Evolutionary conservation across 345 rosid genomes (phyloP).

Genomic region (Bruguiera sexangula): DNA sequence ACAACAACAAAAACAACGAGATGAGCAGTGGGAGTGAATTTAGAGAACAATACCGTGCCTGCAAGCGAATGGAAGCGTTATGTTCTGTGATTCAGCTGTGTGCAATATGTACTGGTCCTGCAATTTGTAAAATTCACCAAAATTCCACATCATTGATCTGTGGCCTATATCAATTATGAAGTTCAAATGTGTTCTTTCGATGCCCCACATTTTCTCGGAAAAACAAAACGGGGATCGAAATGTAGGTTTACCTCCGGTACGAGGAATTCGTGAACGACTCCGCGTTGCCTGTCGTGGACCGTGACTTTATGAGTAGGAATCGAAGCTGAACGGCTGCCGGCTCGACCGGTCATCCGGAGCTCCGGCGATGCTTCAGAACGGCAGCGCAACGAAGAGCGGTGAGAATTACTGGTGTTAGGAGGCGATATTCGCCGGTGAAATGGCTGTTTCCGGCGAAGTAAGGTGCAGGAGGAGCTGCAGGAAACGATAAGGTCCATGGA

Average conservation of each 20-base stretch:
- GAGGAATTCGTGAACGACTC: constrained; percentile 68
- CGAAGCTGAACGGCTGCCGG: constrained; percentile 28
- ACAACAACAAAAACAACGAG: no score
- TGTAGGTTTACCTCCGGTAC: constrained; percentile 69
- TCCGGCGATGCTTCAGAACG: constrained; percentile 39
- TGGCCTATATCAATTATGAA: neutral
- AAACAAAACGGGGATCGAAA: constrained; percentile 5
- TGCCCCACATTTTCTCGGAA: constrained; percentile 1
- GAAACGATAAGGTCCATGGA: constrained; percentile 51
- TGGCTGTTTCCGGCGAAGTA: constrained; percentile 21
- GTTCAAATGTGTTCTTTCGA: no score
- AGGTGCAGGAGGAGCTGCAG: constrained; percentile 25
- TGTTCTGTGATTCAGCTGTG: constrained; percentile 82
- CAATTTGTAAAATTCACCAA: constrained; percentile 20
- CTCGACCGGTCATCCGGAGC: constrained; percentile 34
- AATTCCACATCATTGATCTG: no score
- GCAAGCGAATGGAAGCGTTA: constrained; percentile 91
- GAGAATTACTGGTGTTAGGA: constrained; percentile 1
- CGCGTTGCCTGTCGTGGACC: constrained; percentile 79
- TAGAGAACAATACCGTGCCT: constrained; percentile 65
- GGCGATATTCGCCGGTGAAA: constrained; percentile 21
- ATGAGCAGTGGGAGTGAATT: no score
- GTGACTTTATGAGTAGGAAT: constrained; percentile 76
- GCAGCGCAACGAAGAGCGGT: constrained; percentile 20
- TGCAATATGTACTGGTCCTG: constrained; percentile 96